These are phyloP conservation scores for Astrothelium subdiscretum DNA, from an alignment of 495 filamentous ascomycete genomes.

Conservation along the genomic window DNA sequence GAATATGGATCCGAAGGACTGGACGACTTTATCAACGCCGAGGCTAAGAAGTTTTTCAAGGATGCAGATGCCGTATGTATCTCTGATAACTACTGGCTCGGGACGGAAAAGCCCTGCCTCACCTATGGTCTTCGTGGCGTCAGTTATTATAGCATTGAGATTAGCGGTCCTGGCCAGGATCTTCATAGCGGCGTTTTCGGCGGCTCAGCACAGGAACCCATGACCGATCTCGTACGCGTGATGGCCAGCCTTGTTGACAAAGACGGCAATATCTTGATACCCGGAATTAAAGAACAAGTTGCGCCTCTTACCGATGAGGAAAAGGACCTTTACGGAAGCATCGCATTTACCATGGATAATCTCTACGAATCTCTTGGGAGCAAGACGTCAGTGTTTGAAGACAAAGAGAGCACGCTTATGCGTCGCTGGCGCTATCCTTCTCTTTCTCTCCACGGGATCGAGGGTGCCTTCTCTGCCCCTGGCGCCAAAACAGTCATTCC, in stretches of 20 bases:
- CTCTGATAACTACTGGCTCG: constrained; percentile 99
- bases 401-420: constrained; percentile 86
- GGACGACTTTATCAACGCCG: constrained; percentile 82
- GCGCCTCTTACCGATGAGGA: constrained; percentile 79
- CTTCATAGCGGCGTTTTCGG: constrained; percentile 95
- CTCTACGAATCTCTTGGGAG: constrained; percentile 82
- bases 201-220: constrained; percentile 89
- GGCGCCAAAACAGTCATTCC: constrained; percentile 98
- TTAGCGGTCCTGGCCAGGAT: constrained; percentile 84
- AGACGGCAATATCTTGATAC: constrained; percentile 79
- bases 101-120: constrained; percentile 92
- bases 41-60: constrained; percentile 82
- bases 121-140: constrained; percentile 96
- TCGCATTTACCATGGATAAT: constrained; percentile 91
- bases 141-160: constrained; percentile 87
- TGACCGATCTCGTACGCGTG: constrained; percentile 85
- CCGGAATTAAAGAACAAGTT: constrained; percentile 82
- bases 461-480: constrained; percentile 86
- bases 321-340: constrained; percentile 67
- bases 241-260: constrained; percentile 75
- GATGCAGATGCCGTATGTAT: constrained; percentile 96
- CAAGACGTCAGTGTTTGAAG: constrained; percentile 69
- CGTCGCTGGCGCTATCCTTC: constrained; percentile 86
- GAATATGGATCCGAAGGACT: constrained; percentile 96
- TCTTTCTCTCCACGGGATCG: constrained; percentile 89